Evolutionary conservation across 2,329 filamentous ascomycete species (phyloP).

Genomic region (Aspergillus ustus): DNA sequence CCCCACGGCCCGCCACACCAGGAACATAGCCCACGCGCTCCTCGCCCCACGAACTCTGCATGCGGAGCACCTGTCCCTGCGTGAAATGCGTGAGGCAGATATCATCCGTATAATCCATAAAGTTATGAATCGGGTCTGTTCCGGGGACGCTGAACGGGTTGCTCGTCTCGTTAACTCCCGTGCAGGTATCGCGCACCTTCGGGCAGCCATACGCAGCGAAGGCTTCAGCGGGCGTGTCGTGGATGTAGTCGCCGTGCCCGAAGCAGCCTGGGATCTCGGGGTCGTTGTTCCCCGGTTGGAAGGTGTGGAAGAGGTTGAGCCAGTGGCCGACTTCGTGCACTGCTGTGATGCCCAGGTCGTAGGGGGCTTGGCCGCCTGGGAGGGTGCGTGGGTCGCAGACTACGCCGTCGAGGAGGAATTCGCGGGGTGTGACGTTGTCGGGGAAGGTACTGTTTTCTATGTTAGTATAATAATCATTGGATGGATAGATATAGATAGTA

Average conservation of each 20-base stretch:
- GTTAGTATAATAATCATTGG: neutral
- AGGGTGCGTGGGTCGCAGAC: slow-evolving; percentile 9
- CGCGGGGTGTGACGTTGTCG: neutral
- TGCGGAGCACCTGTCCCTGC: slow-evolving; percentile 8
- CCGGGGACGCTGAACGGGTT: neutral
- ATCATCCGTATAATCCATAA: slow-evolving; percentile 18
- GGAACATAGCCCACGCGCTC: neutral
- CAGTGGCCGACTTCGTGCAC: slow-evolving; percentile 19
- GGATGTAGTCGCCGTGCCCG: slow-evolving; percentile 13
- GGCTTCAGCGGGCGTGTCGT: slow-evolving; percentile 13
- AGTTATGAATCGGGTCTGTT: slow-evolving; percentile 14
- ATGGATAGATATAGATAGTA: neutral
- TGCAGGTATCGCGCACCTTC: slow-evolving; percentile 9
- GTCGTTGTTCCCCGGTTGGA: slow-evolving; percentile 4
- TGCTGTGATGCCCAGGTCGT: slow-evolving; percentile 15
- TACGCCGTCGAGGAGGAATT: slow-evolving; percentile 13
- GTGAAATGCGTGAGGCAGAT: slow-evolving; percentile 8
- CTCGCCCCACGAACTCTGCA: slow-evolving; percentile 10
- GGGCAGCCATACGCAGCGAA: slow-evolving; percentile 8
- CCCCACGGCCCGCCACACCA: neutral
- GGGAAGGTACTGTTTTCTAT: slow-evolving; percentile 3
- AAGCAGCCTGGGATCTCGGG: slow-evolving; percentile 4
- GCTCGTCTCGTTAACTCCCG: neutral
- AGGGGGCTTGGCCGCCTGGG: slow-evolving; percentile 13
- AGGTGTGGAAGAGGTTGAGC: slow-evolving; percentile 19